Evolutionary conservation across 2,329 filamentous ascomycete species (phyloP), one percentile per base, ranked within the genome.

Genomic region (Escovopsis weberi): DNA sequence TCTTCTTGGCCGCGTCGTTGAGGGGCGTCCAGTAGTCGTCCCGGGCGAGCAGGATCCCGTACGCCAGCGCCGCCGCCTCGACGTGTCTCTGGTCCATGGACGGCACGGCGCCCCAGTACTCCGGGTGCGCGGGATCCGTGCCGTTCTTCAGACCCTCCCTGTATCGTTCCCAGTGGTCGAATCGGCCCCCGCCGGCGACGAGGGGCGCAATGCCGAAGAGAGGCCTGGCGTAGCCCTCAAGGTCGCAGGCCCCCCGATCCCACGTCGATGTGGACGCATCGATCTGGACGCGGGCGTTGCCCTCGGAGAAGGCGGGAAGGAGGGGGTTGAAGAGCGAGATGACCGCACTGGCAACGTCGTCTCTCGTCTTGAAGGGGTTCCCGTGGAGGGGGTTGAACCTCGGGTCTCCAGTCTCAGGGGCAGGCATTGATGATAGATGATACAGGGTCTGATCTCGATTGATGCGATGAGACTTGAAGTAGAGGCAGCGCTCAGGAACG

Each of bases 251-350:
- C 10, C 28, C 39, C 12, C 39, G 39, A 34, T 41, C 39, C 39
- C 39, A 41, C 4, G 30, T 35, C 4, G 39, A 41, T n/a, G 39
- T 35, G 28, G 39, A 33, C 23, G 39, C 39, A 28, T 41, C 39
- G 9, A 41, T 18, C 12, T 41, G 39, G 15, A 41, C 39, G n/a
- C 39, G 30, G 11, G 39, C 39, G 30, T 37, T 28, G 18, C 38
- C 26, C 43, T 26, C 37, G 35, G 12, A 40, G 48, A 18, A 32
- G 26, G 11, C 39, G 37, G 28, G 35, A 30, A 33, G 28, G 19
- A 38, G 45, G 41, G 37, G 43, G 38, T 23, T 39, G 30, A 39
- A 33, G 30, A 33, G 30, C 40, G 39, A 41, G n/a, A 26, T 12
- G 15, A 41, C 39, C 11, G 39, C 39, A 11, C 26, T 33, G 7